Percentiles rank a stretch among this genome's conserved stretches.
phyloP scores from a whole-genome alignment of 2,329 filamentous ascomycete species.

The Westerdykella aurantiaca region DNA sequence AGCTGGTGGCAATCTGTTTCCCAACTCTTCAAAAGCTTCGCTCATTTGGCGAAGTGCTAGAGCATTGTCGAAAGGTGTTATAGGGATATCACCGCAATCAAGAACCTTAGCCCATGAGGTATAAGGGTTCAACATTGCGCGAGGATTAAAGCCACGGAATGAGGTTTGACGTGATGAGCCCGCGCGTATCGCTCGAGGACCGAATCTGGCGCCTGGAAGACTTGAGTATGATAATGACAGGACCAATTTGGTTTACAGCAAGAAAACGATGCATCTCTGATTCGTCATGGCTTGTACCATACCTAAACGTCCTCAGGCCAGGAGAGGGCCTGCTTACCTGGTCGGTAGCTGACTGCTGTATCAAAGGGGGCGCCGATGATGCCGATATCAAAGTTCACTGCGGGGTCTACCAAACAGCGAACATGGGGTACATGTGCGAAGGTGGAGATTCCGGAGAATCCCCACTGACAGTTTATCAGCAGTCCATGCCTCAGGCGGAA shows the following conservation, averaged over 20 bases:
- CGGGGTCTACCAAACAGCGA: conserved; percentile 44
- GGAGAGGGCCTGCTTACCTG: conserved; percentile 21
- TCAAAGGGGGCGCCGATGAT: conserved; percentile 48
- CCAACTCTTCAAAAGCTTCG: conserved; percentile 51
- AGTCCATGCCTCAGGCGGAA: conserved; percentile 4
- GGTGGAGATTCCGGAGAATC: conserved; percentile 64
- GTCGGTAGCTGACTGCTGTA: conserved; percentile 44
- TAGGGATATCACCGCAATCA: conserved; percentile 86
- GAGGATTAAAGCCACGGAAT: conserved; percentile 75
- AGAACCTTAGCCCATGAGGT: conserved; percentile 69
- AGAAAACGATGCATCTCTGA: background rate
- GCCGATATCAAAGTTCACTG: conserved; percentile 42
- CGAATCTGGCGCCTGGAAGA: conserved; percentile 57
- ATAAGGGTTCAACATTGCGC: conserved; percentile 80
- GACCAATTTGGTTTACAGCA: background rate
- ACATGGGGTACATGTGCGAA: conserved; percentile 46
- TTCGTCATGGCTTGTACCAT: background rate
- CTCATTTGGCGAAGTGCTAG: conserved; percentile 69
- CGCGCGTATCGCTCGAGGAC: conserved; percentile 78
- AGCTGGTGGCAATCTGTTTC: background rate
- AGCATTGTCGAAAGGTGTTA: conserved; percentile 80
- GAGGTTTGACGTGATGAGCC: conserved; percentile 75
- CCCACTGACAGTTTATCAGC: conserved; percentile 45
- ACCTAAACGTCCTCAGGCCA: too few species aligned
- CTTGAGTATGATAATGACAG: background rate